Evolutionary conservation across 805 yeast genomes (phyloP), one percentile per base, ranked within the genome.

Genomic region (Hyphopichia homilentoma): DNA sequence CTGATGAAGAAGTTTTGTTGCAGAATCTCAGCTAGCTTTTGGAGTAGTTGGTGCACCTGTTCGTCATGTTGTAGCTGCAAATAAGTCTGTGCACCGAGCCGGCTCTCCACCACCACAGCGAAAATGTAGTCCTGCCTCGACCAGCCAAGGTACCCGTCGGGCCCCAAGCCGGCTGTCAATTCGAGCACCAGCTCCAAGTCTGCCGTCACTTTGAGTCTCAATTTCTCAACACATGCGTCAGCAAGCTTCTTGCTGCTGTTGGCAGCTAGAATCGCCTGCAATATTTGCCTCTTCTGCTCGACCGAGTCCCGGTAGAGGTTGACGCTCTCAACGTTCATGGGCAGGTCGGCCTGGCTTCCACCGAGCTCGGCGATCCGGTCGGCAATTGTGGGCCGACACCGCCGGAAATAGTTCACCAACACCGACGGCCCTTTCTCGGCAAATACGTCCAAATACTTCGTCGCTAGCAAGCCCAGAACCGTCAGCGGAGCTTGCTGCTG

Each of bases 301-400:
- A n/a, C n/a, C n/a, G n/a, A n/a, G 47, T 79, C 76, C 43, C 78
- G 65, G 55, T 78, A 84, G 24, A 82, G 70, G 43, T 86, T 85
- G 34, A 70, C 74, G 44, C 75, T 76, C 48, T 87, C 96, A 5
- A 70, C 57, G 5, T 77, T 77, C 53, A 86, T 87, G 25, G 87
- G 51, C 2, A 66, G 59, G 13, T 62, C 55, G 14, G 55, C 61
- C 5, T 40, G 35, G 6, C 7, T 16, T 8, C 7, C 14, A 6
- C 16, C 13, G 9, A 11, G 9, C 14, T 27, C 30, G 8, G 7
- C n/a, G 7, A 27, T 16, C 8, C 30, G 11, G n/a, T 17, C 22
- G 7, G 22, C 4, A 7, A 27, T 18, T 5, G 13, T 17, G 12
- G 30, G 30, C 20, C 8, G 16, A 12, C 20, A 8, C 4, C 17